These are phyloP conservation scores for Aurifilum marmelostoma DNA, from an alignment of 2,329 filamentous ascomycete genomes.

Conservation along the genomic window DNA sequence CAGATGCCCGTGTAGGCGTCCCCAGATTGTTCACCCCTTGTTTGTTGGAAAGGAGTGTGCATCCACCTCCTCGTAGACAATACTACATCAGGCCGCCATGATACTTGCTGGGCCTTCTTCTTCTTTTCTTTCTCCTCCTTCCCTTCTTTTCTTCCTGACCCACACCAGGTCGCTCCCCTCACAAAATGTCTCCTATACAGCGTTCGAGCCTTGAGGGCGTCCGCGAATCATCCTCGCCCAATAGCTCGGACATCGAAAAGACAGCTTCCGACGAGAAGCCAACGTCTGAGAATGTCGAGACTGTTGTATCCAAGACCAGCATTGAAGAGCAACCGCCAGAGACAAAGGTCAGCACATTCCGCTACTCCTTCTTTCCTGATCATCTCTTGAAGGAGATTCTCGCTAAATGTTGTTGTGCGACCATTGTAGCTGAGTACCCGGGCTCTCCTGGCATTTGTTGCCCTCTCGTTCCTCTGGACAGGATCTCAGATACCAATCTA, in stretches of 20 bases:
- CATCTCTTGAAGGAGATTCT: background rate
- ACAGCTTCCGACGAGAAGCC: constrained; percentile 21
- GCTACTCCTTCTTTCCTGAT: too few species aligned
- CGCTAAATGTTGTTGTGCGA: background rate
- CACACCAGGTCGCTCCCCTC: background rate
- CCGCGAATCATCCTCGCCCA: background rate
- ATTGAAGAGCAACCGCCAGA: constrained; percentile 20
- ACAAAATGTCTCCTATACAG: background rate
- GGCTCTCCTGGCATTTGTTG: constrained; percentile 26
- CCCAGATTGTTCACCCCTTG: background rate
- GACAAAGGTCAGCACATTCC: constrained; percentile 6
- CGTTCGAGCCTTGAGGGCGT: background rate
- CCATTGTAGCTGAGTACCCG: constrained; percentile 19
- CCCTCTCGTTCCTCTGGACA: constrained; percentile 60
- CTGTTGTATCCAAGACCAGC: background rate
- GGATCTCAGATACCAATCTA: constrained; percentile 62
- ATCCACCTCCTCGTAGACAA: background rate
- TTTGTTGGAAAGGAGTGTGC: background rate
- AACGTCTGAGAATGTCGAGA: constrained; percentile 18
- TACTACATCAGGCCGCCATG: background rate
- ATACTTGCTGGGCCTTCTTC: background rate
- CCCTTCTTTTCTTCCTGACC: background rate
- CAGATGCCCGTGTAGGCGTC: background rate
- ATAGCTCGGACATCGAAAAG: constrained; percentile 10
- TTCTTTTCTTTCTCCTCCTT: background rate